Base-by-base conservation (phyloP, 2,329 filamentous ascomycete genomes). In the Pseudocercospora eumusae region DNA sequence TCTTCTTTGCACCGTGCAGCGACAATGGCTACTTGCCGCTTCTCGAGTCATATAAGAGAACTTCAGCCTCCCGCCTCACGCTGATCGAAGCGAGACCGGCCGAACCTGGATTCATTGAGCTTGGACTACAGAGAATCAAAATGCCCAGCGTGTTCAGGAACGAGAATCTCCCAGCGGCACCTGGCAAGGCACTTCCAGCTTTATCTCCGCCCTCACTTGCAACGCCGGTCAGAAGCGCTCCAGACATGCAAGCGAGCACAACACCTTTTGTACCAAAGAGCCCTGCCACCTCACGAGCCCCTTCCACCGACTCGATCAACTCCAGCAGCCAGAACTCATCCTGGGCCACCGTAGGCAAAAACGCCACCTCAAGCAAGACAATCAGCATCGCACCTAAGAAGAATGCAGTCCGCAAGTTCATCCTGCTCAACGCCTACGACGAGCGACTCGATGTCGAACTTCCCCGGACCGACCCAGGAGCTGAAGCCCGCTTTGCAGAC, bases 1-100 rank as follows among this genome's bases (percentile, higher is more conserved):
- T 81, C 67, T 75, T 81, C 65, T 81, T 82, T 63, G 79, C 77
- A 20, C 79, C 78, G 7, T 80, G 77, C 63, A 77, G 80, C 60
- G 80, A 82, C 68, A 77, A 78, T 47, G 79, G 79, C 31, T 81
- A 75, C 57, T 73, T 81, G 31, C 73, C 77, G 21, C 78, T 77
- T 25, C 74, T 82, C 54, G 79, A 80, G 56, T 74, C 76, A 11
- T 80, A 80, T 70, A 78, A 78, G 56, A 75, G 78, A 63, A 75
- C 81, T 57, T 58, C 69, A 28, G 59, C 75, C 23, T 69, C 73
- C 28, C 76, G 76, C 3, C 76, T 82, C 56, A 80, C 79, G 2
- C 70, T 82, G 21, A 73, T 82, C 50, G 78, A 81, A 60, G 77
- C 79, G 1, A 75, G 76, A 13, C 75, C 78, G 4, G 73, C 75